phyloP scores from a whole-genome alignment of 2,329 filamentous ascomycete genomes.

The Graphium sp. region DNA sequence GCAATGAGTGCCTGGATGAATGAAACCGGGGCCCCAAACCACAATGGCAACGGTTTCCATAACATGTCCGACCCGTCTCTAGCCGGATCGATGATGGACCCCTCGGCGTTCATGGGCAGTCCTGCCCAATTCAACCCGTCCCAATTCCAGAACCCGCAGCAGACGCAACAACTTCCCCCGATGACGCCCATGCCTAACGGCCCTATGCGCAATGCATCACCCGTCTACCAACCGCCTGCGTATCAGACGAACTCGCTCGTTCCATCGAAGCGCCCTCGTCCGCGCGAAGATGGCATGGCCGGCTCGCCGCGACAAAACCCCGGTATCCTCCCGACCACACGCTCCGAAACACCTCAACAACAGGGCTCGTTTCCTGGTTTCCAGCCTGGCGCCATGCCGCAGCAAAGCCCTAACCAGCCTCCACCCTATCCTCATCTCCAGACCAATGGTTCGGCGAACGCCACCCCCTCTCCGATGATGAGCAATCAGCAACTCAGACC shows the following conservation, averaged over 20 bases:
- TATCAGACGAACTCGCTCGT: constrained; percentile 78
- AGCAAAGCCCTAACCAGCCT: constrained; percentile 45
- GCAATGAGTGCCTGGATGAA: constrained; percentile 58
- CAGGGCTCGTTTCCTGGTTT: constrained; percentile 41
- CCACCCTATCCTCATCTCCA: constrained; percentile 75
- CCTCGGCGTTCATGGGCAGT: constrained; percentile 42
- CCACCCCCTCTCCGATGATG: constrained; percentile 88
- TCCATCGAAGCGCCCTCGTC: constrained; percentile 74
- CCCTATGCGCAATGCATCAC: constrained; percentile 67
- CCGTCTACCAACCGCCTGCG: constrained; percentile 58
- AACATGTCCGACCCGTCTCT: constrained; percentile 39
- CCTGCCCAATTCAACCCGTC: constrained; percentile 40
- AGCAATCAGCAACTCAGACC: constrained; percentile 64
- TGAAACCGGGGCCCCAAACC: constrained; percentile 49
- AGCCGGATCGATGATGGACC: constrained; percentile 45
- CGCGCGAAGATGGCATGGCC: constrained; percentile 68
- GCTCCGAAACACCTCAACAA: constrained; percentile 84
- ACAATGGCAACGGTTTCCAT: constrained; percentile 53
- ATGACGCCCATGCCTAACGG: constrained; percentile 61
- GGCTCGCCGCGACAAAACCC: constrained; percentile 66
- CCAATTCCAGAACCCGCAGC: constrained; percentile 38
- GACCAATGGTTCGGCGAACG: constrained; percentile 62
- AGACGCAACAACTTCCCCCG: constrained; percentile 19
- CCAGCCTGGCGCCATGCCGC: constrained; percentile 45
- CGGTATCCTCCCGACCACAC: constrained; percentile 61